These are phyloP conservation scores for Ceratobasidium sp. DNA, from an alignment of 1,284 basidiomycete species.

Conservation along the genomic window DNA sequence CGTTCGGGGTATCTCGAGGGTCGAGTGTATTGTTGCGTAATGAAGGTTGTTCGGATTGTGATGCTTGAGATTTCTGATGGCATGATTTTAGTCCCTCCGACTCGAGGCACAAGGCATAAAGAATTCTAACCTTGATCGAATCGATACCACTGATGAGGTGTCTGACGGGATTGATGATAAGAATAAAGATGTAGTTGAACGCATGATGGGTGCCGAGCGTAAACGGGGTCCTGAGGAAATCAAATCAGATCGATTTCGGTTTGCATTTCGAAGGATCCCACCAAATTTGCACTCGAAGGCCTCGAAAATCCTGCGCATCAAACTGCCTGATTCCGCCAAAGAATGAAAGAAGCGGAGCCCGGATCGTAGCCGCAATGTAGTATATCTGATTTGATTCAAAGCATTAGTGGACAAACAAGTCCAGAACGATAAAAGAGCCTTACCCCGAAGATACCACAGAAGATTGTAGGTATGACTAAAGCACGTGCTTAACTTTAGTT, in stretches of 20 bases:
- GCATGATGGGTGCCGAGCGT: slow-evolving; percentile 6
- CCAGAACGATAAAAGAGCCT: background rate
- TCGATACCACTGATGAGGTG: background rate
- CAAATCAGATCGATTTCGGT: background rate
- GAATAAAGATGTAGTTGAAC: slow-evolving; percentile 1
- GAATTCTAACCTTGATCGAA: background rate
- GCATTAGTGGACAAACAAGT: background rate
- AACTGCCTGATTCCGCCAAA: background rate
- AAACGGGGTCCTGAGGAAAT: slow-evolving; percentile 3
- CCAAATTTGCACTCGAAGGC: slow-evolving; percentile 15
- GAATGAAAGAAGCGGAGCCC: slow-evolving; percentile 7
- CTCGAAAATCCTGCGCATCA: slow-evolving; percentile 7
- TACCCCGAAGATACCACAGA: background rate
- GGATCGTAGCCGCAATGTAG: slow-evolving; percentile 14
- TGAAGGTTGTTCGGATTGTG: background rate
- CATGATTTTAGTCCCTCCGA: background rate
- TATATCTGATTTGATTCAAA: background rate
- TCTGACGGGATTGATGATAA: background rate
- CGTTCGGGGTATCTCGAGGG: background rate
- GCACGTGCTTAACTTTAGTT: background rate
- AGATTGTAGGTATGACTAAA: background rate
- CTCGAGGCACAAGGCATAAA: background rate
- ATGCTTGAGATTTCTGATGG: background rate
- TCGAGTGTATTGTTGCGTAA: background rate
- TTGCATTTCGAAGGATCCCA: background rate